phyloP scores from a whole-genome alignment of 345 rosid genomes.

The Erucastrum elatum region DNA sequence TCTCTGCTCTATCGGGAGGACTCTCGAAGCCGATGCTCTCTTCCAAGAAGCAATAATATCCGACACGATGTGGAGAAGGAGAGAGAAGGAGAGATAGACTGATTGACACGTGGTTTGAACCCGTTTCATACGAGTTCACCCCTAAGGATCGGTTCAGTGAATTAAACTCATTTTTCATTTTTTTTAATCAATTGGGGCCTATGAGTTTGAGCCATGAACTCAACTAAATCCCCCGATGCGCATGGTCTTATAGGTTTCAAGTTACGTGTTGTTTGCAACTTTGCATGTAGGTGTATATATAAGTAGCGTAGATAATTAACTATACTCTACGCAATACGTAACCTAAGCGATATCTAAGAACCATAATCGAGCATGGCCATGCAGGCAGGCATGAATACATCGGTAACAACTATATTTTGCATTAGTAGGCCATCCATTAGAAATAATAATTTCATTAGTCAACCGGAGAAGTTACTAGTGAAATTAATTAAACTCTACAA shows the following conservation, averaged over 20 bases:
- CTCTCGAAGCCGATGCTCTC: slow-evolving; percentile 62
- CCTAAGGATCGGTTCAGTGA: too few relatives aligned
- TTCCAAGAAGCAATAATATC: slow-evolving; percentile 56
- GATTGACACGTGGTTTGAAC: too few relatives aligned
- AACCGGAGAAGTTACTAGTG: not conserved
- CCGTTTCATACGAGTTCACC: too few relatives aligned
- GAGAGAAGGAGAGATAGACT: too few relatives aligned
- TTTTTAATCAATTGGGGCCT: too few relatives aligned
- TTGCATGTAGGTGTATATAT: not conserved
- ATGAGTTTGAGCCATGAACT: too few relatives aligned
- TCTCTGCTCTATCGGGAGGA: slow-evolving; percentile 51
- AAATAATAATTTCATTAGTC: not conserved
- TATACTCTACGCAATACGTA: not conserved
- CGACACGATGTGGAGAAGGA: too few relatives aligned
- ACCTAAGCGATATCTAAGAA: not conserved
- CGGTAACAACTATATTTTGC: not conserved
- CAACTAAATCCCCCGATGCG: too few relatives aligned
- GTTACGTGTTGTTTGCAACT: slow-evolving; percentile 23
- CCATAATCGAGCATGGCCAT: not conserved
- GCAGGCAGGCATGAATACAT: not conserved
- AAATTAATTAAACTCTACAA: not conserved
- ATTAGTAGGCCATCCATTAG: not conserved
- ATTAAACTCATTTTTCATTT: too few relatives aligned
- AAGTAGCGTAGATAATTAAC: not conserved
- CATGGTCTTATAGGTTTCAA: not conserved